Base-by-base conservation (phyloP, 768 basidiomycete genomes). In the Boletus rubescentipes region DNA sequence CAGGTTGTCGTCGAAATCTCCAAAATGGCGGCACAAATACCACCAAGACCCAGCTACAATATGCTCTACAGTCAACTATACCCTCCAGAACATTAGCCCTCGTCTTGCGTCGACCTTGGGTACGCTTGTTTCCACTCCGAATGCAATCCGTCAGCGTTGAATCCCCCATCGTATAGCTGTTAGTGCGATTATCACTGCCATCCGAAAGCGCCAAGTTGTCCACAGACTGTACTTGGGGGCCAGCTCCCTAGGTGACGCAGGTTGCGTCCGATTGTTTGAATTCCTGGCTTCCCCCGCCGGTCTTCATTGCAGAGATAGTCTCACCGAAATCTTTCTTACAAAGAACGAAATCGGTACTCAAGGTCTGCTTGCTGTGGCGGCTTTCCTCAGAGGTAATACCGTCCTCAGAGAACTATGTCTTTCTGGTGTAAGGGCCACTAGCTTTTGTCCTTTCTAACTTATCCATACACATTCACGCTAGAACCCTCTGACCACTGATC, bases 311-410 rank as follows among this genome's bases (percentile, higher is more conserved):
- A 65, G 63, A 43, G 57, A 63, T 6, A 46, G 58, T 45, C 76
- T 88, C 51, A 67, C 71, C 2, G 80, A 85, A 59, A 80, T 88
- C 31, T 78, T 75, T 55, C 72, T 88, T 50, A 85, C 84, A 47
- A 73, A 75, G 4, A 86, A 84, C 54, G 64, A 65, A 9, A 81
- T 88, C 29, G 79, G 84, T 9, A 75, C 84, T 60, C 64, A 65
- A 34, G 84, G 84, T 6, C 74, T 88, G 5, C 63, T 73, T 42
- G 77, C 81, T n/a, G 78, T 88, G 38, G 63, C 77, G 6, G 62
- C 70, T 36, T 87, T 83, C 63, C 54, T 88, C 30, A 68, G 67
- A 44, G 69, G 70, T 9, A 86, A 85, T 59, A 58, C 51, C 0
- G 60, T 70, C 21, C 62, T 88, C 39, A 74, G 73, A 59, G 76